Base-by-base conservation (phyloP, 331 rosid genomes). In the Acacia concinna region DNA sequence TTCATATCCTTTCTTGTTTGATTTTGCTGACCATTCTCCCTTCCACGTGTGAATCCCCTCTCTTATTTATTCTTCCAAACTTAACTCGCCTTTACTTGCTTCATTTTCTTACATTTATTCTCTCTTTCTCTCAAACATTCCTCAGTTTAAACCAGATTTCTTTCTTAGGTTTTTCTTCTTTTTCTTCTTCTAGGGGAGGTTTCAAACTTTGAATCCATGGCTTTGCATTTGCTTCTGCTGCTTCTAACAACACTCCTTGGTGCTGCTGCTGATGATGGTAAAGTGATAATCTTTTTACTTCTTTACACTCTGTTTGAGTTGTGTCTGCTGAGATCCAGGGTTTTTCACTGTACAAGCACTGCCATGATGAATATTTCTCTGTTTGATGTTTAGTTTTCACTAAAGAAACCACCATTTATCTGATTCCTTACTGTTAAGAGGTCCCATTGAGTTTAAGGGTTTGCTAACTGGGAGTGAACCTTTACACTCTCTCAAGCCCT, bases 191-290 rank as follows among this genome's bases (percentile, higher is more conserved):
- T 20, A 3, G 21, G 67, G 74, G 56, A 68, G 35, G 46, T 44
- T 74, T 78, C 7, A 13, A 46, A 46, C 52, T 46, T 38, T 46
- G 76, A 85, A 81, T 86, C 93, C 9, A 90, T 89, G 97, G 91
- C 91, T 62, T 31, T 81, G 71, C 78, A 63, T 80, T 66, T 89
- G 32, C 84, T 90, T 78, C 91, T 90, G 38, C 81, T 91, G 49
- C 84, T 90, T 77, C 73, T 90, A 64, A 79, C 84, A 68, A 78
- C 83, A 66, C 67, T 81, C 27, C 85, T 91, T 63, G 1, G 62
- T 8, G 57, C 44, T 83, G 87, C 86, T 23, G 92, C 92, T 83
- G 96, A 89, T 77, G 92, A 90, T 63, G 97, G 97, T 89, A 51
- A 8, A 81, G 85, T 40, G 25, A 32, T 64, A 54, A 32, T 18